Conservation (phyloP, 176 grass and related monocot genomes). For the Avena eriantha region DNA sequence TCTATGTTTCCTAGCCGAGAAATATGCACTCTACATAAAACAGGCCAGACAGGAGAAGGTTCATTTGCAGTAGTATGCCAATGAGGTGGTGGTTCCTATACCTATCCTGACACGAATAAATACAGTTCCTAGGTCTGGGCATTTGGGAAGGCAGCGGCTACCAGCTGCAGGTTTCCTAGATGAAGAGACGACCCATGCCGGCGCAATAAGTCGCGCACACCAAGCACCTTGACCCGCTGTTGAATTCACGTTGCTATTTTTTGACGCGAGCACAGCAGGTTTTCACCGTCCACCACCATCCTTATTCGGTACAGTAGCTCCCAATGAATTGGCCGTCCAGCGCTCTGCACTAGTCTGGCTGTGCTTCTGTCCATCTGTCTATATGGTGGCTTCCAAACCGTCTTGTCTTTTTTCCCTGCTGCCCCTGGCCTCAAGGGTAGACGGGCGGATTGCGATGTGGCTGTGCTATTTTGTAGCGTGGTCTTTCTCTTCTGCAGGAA, state of each 20-base stretch:
- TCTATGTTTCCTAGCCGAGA: neutral
- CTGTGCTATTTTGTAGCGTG: neutral
- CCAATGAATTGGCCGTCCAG: neutral
- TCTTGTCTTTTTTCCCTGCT: neutral
- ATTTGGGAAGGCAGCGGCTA: neutral
- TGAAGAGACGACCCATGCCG: neutral
- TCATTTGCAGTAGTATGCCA: neutral
- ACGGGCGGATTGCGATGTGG: neutral
- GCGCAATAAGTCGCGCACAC: conserved; percentile 14
- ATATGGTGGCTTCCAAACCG: neutral
- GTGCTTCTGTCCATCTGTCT: neutral
- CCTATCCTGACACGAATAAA: neutral
- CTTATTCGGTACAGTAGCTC: neutral
- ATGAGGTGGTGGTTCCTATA: neutral
- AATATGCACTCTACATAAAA: neutral
- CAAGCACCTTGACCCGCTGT: conserved; percentile 20
- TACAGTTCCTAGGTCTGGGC: neutral
- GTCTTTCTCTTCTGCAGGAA: neutral
- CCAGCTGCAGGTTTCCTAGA: neutral
- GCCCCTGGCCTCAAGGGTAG: too few relatives aligned
- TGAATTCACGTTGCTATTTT: neutral
- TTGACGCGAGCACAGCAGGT: neutral
- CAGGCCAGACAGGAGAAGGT: neutral
- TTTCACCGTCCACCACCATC: neutral
- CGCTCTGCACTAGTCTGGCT: neutral